Conservation (phyloP, 2,329 filamentous ascomycete genomes). For the Cryphonectria nitschkei region DNA sequence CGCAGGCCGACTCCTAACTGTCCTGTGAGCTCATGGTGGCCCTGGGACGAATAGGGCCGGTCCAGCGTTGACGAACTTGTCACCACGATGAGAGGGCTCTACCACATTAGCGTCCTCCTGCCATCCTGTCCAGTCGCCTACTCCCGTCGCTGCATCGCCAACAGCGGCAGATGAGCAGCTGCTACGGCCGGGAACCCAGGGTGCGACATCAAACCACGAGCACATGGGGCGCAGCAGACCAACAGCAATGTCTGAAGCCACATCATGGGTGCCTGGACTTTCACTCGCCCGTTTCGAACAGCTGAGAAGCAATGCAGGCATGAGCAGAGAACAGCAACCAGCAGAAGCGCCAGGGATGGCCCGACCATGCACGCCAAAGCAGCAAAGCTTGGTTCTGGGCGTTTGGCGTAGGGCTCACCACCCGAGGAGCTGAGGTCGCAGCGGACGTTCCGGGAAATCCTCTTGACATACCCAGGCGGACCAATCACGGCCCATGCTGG, state of each 20-base stretch:
- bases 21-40: not conserved
- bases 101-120: not conserved
- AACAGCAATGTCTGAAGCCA: not conserved
- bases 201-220: not conserved
- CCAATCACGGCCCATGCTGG: conserved; percentile 22
- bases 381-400: conserved; percentile 1
- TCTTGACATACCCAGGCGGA: conserved; percentile 18
- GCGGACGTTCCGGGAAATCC: conserved; percentile 27
- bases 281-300: not conserved
- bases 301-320: not conserved
- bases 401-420: not conserved
- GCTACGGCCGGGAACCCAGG: conserved; percentile 2
- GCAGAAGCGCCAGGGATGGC: not conserved
- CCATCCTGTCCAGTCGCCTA: conserved; percentile 1
- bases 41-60: not conserved
- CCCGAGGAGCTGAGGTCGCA: conserved; percentile 10
- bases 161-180: conserved; percentile 7
- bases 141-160: conserved; percentile 11
- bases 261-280: not conserved
- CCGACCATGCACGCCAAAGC: not conserved
- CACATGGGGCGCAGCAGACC: not conserved
- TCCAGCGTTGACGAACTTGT: not conserved
- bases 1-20: not conserved
- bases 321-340: not conserved
- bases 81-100: conserved; percentile 2